Conservation (phyloP, 1,284 basidiomycete species). For the Apiotrichum montevideense region DNA sequence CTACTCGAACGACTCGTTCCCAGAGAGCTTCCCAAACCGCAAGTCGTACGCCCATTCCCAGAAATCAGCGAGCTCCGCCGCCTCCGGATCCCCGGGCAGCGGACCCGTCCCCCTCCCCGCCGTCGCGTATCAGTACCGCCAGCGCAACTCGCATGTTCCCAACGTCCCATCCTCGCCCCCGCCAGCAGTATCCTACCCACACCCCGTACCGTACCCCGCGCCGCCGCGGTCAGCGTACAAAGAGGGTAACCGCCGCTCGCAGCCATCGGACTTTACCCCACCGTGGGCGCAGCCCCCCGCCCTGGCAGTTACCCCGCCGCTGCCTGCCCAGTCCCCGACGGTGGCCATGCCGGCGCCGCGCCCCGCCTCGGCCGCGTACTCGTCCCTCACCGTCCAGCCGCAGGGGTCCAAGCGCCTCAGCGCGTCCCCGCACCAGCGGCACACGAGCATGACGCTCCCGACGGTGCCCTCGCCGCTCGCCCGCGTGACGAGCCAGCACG, state of each 20-base stretch:
- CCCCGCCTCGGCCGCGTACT: too few species aligned
- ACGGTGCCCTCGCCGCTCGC: not conserved
- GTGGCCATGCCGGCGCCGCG: too few species aligned
- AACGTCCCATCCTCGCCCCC: not conserved
- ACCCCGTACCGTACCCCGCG: not conserved
- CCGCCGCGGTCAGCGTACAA: too few species aligned
- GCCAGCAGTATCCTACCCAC: not conserved
- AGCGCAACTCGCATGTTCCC: not conserved
- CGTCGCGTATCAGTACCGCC: not conserved
- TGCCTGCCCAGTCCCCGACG: too few species aligned
- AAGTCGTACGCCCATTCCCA: too few species aligned
- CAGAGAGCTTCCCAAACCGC: too few species aligned
- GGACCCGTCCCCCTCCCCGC: not conserved
- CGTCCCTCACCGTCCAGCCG: too few species aligned
- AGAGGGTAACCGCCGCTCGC: too few species aligned
- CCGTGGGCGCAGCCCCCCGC: too few species aligned
- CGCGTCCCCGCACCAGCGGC: not conserved
- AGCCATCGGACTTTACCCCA: too few species aligned
- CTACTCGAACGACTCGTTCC: not conserved
- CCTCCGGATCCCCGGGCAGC: not conserved
- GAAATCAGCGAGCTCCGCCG: not conserved
- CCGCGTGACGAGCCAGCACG: not conserved
- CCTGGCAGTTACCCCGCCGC: too few species aligned
- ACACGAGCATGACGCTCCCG: not conserved
- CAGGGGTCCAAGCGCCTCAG: too few species aligned